These are phyloP conservation scores for Naganishia albida DNA, from an alignment of 1,284 basidiomycete species.

Conservation along the genomic window DNA sequence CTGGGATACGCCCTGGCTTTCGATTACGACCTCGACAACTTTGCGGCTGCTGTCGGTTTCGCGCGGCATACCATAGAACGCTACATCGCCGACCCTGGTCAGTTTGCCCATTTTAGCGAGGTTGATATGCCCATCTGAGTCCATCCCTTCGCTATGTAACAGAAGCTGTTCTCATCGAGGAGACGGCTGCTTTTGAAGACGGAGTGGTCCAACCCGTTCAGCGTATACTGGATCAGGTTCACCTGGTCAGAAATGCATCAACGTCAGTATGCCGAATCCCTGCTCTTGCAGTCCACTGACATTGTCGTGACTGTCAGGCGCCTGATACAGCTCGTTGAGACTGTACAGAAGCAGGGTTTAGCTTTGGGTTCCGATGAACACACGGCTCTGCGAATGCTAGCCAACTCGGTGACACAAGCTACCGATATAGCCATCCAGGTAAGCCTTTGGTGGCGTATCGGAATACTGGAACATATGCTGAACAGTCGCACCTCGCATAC, in stretches of 20 bases:
- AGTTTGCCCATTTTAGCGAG: slow-evolving; percentile 31
- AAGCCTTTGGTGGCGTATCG: slow-evolving; percentile 39
- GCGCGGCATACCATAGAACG: slow-evolving; percentile 78
- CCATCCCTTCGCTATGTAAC: slow-evolving; percentile 16
- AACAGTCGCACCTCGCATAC: too few species aligned
- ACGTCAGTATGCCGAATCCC: slow-evolving; percentile 58
- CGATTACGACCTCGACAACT: slow-evolving; percentile 87
- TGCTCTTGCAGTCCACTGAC: background rate
- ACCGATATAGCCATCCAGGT: slow-evolving; percentile 87
- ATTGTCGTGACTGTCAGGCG: slow-evolving; percentile 61
- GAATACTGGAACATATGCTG: background rate
- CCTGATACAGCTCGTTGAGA: slow-evolving; percentile 77
- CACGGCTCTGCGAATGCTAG: slow-evolving; percentile 69
- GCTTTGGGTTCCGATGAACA: slow-evolving; percentile 72
- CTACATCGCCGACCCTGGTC: slow-evolving; percentile 74
- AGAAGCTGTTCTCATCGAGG: slow-evolving; percentile 74
- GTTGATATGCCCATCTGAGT: slow-evolving; percentile 6
- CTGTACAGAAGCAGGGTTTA: slow-evolving; percentile 68
- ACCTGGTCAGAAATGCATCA: slow-evolving; percentile 74
- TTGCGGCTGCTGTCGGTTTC: slow-evolving; percentile 82
- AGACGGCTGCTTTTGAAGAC: slow-evolving; percentile 68
- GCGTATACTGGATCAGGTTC: slow-evolving; percentile 74
- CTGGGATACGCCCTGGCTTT: slow-evolving; percentile 76
- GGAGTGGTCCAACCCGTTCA: slow-evolving; percentile 79
- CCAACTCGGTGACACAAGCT: slow-evolving; percentile 72